Base-by-base conservation (phyloP, 2,329 filamentous ascomycete species). In the Diplodia scrobiculata region DNA sequence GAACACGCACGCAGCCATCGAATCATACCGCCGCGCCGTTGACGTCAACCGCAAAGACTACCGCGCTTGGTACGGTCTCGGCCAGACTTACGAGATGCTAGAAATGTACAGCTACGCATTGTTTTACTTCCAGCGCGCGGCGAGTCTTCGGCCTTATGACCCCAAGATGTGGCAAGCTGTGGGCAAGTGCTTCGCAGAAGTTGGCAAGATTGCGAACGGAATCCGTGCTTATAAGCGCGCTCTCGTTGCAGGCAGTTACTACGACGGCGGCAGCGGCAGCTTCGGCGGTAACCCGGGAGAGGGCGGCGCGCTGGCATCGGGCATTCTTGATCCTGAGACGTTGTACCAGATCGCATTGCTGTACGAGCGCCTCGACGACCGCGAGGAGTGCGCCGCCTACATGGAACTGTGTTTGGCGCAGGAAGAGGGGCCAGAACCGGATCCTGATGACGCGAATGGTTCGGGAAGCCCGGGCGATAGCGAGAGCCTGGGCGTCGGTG, bases 121-220 rank as follows among this genome's bases (percentile, higher is more conserved):
- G 0, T 98, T 95, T 85, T 99, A 99, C 79, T 97, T 97, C 81
- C 96, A 98, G 75, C 92, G 95, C 66, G 95, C 95, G 0, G 94
- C 94, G 0, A 91, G 92, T 0, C 82, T 99, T 1, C 87, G 93
- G n/a, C 92, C 94, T 0, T 97, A 94, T 84, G 95, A 99, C 72
- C 91, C 93, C 0, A 98, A 98, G 78, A 96, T 99, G 91, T 99
- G 95, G 95, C 90, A 95, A 81, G 95, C 95, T 0, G 92, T 99
- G 5, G 95, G 91, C 10, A 91, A 91, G 38, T 97, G 94, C 75
- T 88, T 96, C 69, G 90, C 94, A 68, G 94, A 93, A 75, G 96
- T 97, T 84, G 89, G 89, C 63, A 88, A 93, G 65, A 83, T 91
- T 60, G 85, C 88, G n/a, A 93, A 97, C 71, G 94, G 92, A 34